Evolutionary conservation across 2,329 filamentous ascomycete species (phyloP), one percentile per base, ranked within the genome.

Genomic region (Trichoderma koningii): DNA sequence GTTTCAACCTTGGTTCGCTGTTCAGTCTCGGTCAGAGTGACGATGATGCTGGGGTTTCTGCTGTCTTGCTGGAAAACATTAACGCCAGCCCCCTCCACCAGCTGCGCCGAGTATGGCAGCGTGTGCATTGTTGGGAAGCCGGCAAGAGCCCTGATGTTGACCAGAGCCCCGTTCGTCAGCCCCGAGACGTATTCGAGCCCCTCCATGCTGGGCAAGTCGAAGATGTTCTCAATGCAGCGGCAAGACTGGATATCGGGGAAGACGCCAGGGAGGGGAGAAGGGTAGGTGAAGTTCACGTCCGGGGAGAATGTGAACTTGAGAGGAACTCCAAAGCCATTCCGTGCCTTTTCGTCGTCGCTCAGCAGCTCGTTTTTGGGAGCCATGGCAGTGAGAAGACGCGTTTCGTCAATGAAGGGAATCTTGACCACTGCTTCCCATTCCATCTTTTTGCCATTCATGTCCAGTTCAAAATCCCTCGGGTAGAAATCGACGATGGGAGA

Each of bases 391-490:
- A 99, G 82, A 2, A 99, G 81, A 28, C 95, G 87, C 71, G 89
- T 87, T 76, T 99, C 94, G 66, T 99, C 92, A 68, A 99, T 99
- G 78, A 99, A 99, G 0, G 95, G 95, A 73, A 99, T 99, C 78
- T 98, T 99, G 69, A 99, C 93, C 44, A 99, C 94, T 30, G 95
- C 95, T 75, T 99, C 95, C 95, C 95, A 99, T 69, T 99, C 96
- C 90, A 97, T 96, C 80, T 97, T 99, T 82, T 99, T 99, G 66
- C 95, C 96, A 71, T 99, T 98, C 95, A 99, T 98, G 75, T 99
- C 96, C 47, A 99, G 83, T 69, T 96, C 92, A 73, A 99, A 99
- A 72, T 99, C 95, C 71, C 94, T 87, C 2, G 95, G 95, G 73
- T 99, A 99, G 76, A 99, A 99, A 75, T 99, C 95, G 73, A 97